These are phyloP conservation scores for Chalciporus sp. DNA, from an alignment of 1,284 basidiomycete species.

Conservation along the genomic window DNA sequence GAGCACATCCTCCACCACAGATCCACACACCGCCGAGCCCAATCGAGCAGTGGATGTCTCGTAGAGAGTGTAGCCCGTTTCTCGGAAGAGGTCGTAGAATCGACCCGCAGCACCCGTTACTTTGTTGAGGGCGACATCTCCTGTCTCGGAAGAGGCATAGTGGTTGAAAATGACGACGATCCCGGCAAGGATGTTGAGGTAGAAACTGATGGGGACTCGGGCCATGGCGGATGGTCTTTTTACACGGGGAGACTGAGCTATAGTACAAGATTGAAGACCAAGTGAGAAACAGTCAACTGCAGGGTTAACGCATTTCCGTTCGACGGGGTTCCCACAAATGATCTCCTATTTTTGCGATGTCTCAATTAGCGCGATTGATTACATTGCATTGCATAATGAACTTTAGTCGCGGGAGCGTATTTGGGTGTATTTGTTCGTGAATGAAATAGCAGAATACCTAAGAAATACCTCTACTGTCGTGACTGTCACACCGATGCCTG, in stretches of 20 bases:
- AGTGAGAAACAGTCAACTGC: neutral
- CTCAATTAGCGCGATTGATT: too few species aligned
- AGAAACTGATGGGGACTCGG: constrained; percentile 20
- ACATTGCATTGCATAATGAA: too few species aligned
- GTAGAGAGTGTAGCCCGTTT: constrained; percentile 5
- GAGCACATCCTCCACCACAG: neutral
- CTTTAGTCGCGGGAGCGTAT: too few species aligned
- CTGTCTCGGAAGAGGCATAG: constrained; percentile 21
- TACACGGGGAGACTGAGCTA: neutral
- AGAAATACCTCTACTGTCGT: too few species aligned
- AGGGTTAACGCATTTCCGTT: too few species aligned
- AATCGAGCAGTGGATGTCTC: constrained; percentile 3
- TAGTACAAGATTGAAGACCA: neutral
- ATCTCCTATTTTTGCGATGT: too few species aligned
- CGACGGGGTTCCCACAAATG: too few species aligned
- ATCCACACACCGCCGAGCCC: constrained; percentile 4
- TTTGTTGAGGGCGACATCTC: constrained; percentile 25
- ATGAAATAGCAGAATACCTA: too few species aligned
- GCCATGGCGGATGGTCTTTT: constrained; percentile 4
- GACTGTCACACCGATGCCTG: too few species aligned
- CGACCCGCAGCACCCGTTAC: constrained; percentile 21
- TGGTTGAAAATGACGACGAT: constrained; percentile 25
- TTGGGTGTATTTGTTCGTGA: too few species aligned
- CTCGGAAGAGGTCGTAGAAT: constrained; percentile 20
- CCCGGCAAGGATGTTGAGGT: constrained; percentile 24